Evolutionary conservation across 129 eudicot genomes (phyloP).

Genomic region (Sambucus nigra): DNA sequence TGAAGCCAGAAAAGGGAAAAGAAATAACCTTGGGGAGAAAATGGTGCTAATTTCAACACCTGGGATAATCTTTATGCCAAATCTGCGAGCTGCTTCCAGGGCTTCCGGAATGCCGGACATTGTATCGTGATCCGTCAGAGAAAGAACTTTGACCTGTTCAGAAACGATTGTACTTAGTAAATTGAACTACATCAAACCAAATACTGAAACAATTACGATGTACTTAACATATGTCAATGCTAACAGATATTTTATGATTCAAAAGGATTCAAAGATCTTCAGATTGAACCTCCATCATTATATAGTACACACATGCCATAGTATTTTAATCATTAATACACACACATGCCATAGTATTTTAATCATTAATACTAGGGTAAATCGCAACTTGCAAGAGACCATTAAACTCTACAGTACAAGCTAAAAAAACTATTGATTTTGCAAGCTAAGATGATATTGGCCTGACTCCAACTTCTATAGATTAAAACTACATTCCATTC

Average conservation of each 20-base stretch:
- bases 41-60: slow-evolving; percentile 96
- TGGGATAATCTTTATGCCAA: slow-evolving; percentile 86
- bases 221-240: not conserved
- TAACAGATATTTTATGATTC: not conserved
- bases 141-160: slow-evolving; percentile 93
- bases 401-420: no score
- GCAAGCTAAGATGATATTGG: no score
- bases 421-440: no score
- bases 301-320: no score
- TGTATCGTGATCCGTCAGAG: slow-evolving; percentile 95
- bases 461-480: no score
- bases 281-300: no score
- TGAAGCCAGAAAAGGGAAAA: not conserved
- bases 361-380: no score
- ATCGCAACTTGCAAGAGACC: no score
- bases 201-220: not conserved
- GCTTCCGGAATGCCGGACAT: slow-evolving; percentile 95
- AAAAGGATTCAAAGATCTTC: not conserved
- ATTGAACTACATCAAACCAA: slow-evolving; percentile 14
- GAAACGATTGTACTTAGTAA: slow-evolving; percentile 32
- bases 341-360: no score
- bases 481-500: no score
- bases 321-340: not conserved
- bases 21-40: slow-evolving; percentile 55
- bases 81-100: slow-evolving; percentile 66